Conservation (phyloP, 2,329 filamentous ascomycete species). For the Teratosphaeriaceae sp. region DNA sequence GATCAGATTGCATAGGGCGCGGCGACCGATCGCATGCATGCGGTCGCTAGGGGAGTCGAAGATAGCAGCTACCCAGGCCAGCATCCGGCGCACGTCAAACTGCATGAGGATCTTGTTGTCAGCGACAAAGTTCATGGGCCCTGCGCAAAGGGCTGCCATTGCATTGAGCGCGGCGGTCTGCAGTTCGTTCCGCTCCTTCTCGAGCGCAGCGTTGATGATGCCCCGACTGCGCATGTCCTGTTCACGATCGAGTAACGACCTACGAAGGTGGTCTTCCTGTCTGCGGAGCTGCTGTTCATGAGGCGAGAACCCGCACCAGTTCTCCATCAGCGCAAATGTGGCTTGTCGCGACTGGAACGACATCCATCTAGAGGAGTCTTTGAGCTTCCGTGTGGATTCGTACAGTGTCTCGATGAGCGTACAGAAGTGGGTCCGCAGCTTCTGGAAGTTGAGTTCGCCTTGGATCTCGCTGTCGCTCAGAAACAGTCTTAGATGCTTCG, state of each 20-base stretch:
- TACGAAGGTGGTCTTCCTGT: conserved; percentile 80
- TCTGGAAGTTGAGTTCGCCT: conserved; percentile 90
- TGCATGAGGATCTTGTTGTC: conserved; percentile 82
- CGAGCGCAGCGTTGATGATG: conserved; percentile 80
- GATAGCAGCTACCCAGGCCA: conserved; percentile 92
- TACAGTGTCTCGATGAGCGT: conserved; percentile 90
- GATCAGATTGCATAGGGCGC: conserved; percentile 83
- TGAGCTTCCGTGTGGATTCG: conserved; percentile 78
- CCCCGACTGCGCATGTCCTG: conserved; percentile 64
- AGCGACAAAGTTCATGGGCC: conserved; percentile 77
- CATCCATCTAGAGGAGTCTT: conserved; percentile 88
- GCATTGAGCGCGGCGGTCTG: conserved; percentile 85
- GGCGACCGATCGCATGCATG: conserved; percentile 81
- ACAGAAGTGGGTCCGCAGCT: conserved; percentile 86
- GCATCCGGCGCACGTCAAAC: conserved; percentile 87
- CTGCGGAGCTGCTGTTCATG: conserved; percentile 77
- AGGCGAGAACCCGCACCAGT: conserved; percentile 96
- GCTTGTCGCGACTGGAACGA: conserved; percentile 95
- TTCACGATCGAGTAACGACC: conserved; percentile 75
- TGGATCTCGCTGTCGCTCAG: conserved; percentile 93
- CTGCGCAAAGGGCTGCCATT: conserved; percentile 85
- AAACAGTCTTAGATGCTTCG: conserved; percentile 88
- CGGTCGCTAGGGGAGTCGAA: conserved; percentile 89
- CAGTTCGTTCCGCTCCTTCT: conserved; percentile 93
- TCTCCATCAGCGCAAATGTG: conserved; percentile 93